Percentiles rank a stretch among this genome's conserved stretches.
phyloP scores from a whole-genome alignment of 2,329 filamentous ascomycete genomes.

The Cucurbitaria berberidis region DNA sequence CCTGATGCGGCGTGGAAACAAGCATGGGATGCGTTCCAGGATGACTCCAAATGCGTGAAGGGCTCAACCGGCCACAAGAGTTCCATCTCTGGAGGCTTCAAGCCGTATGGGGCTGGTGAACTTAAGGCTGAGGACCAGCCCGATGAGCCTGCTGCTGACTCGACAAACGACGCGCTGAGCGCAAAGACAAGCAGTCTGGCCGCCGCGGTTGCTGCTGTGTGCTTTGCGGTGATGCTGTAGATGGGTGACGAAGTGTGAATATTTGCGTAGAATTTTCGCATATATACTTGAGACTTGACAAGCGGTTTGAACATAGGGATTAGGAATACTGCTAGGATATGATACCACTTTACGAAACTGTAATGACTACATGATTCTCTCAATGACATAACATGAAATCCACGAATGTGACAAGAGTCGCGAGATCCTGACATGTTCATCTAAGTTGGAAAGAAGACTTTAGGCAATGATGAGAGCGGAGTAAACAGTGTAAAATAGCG shows the following conservation, averaged over 20 bases:
- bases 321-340: neutral
- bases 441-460: neutral
- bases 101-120: slow-evolving; percentile 28
- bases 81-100: slow-evolving; percentile 34
- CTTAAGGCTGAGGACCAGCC: slow-evolving; percentile 28
- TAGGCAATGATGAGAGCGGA: neutral
- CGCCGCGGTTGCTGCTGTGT: slow-evolving; percentile 5
- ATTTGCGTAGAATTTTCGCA: neutral
- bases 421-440: too few relatives aligned
- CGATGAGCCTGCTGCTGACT: slow-evolving; percentile 1
- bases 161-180: neutral
- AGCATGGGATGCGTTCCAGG: slow-evolving; percentile 29
- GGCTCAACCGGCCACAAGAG: slow-evolving; percentile 30
- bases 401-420: too few relatives aligned
- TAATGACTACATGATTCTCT: too few relatives aligned
- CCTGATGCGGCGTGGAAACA: slow-evolving; percentile 59
- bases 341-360: neutral
- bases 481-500: neutral
- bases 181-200: slow-evolving; percentile 3
- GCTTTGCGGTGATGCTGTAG: slow-evolving; percentile 7
- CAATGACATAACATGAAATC: too few relatives aligned
- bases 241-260: neutral
- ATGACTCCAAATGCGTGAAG: slow-evolving; percentile 30
- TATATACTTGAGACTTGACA: neutral
- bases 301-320: neutral